Base-by-base conservation (phyloP, 139 green algal genomes). In the Micractinium conductrix region DNA sequence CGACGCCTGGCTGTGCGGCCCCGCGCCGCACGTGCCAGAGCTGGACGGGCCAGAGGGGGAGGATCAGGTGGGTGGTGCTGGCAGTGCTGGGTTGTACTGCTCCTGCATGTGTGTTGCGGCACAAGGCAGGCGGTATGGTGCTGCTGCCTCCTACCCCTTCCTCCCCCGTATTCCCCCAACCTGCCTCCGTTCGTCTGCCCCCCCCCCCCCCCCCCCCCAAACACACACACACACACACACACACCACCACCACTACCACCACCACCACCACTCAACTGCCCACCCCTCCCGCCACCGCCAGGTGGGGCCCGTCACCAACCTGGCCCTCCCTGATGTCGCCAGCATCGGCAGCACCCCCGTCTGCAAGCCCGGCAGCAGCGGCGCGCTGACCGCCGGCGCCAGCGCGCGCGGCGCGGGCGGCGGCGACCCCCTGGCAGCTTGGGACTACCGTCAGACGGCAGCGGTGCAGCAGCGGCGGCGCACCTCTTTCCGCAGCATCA, bases 1-100 rank as follows among this genome's bases (percentile, higher is more conserved):
- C 30, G 93, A 96, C 24, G 93, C 93, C 2, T 96, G 93, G 93
- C 81, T 95, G 35, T 84, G 91, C 2, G 26, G 80, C 8, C 55
- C 84, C 4, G 92, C 91, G 0, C 92, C 92, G 6, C 74, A 90
- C 28, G 86, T 90, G 28, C 86, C 87, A 12, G 69, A 78, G 16
- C 81, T 94, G 44, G 91, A 94, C 71, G 85, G 87, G 2, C 84
- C 74, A 14, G 53, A 72, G 24, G 60, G 80, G 35, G 72, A 80
- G 28, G 74, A 79, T n/a, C 45, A 74, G 35, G 2, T 19, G n/a
- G n/a, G n/a, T n/a, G n/a, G n/a, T n/a, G n/a, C n/a, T n/a, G n/a
- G n/a, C n/a, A n/a, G n/a, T n/a, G n/a, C n/a, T n/a, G n/a, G n/a
- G n/a, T n/a, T n/a, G n/a, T n/a, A n/a, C n/a, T n/a, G n/a, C n/a